Evolutionary conservation across 1,139 yeast genomes (phyloP).

Genomic region (Nadsonia commutata): DNA sequence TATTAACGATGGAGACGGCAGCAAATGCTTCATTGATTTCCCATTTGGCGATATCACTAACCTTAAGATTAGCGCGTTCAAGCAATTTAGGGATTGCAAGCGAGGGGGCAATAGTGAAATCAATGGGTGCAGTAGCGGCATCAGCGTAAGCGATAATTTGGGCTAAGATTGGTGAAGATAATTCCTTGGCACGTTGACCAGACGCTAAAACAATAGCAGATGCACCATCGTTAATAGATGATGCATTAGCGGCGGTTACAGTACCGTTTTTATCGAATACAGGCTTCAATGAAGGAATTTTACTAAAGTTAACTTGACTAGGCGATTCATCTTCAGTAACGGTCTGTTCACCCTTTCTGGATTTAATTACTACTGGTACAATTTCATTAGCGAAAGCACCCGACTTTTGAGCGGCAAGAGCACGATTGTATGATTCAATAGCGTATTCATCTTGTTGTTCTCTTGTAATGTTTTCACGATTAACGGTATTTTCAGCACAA

Average conservation of each 20-base stretch:
- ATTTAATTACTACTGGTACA: conserved; percentile 39
- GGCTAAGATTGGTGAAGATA: conserved; percentile 53
- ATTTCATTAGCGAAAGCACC: conserved; percentile 40
- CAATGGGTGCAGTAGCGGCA: conserved; percentile 83
- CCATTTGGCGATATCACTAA: conserved; percentile 43
- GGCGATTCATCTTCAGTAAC: conserved; percentile 55
- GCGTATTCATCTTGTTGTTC: conserved; percentile 45
- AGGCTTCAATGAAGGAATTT: conserved; percentile 60
- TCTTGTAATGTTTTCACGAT: conserved; percentile 35
- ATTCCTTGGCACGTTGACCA: conserved; percentile 52
- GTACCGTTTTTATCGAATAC: conserved; percentile 87
- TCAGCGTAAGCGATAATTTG: conserved; percentile 83
- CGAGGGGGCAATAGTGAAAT: conserved; percentile 88
- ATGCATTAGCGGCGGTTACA: conserved; percentile 88
- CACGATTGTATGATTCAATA: conserved; percentile 36
- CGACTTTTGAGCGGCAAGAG: conserved; percentile 30
- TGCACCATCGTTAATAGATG: conserved; percentile 88
- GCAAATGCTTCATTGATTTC: conserved; percentile 93
- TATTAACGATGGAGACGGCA: conserved; percentile 81
- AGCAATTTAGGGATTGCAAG: conserved; percentile 82
- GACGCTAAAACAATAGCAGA: conserved; percentile 79
- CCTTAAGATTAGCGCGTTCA: conserved; percentile 34
- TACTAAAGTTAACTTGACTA: conserved; percentile 51
- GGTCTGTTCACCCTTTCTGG: conserved; percentile 34
- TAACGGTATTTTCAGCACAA: conserved; percentile 50